Conservation (phyloP, 129 eudicot genomes). For the Lactuca sativa region DNA sequence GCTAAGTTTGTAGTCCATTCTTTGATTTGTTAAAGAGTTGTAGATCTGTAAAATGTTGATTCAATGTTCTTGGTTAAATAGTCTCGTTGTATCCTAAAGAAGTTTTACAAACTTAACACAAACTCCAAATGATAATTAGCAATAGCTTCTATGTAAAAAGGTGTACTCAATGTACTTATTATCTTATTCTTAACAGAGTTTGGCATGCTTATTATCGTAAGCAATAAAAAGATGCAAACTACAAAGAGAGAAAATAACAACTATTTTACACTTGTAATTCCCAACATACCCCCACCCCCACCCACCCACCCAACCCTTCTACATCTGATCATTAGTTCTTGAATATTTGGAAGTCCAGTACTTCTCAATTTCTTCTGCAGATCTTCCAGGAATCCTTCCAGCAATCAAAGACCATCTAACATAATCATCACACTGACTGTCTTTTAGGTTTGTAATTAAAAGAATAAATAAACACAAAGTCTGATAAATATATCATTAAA, state of each 20-base stretch:
- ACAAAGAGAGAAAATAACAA: background rate
- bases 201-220: background rate
- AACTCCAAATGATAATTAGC: background rate
- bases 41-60: no score
- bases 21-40: no score
- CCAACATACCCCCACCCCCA: background rate
- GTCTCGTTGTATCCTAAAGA: no score
- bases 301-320: background rate
- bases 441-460: background rate
- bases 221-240: background rate
- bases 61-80: no score
- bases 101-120: no score
- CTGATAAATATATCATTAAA: no score
- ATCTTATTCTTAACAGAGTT: background rate
- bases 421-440: background rate
- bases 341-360: constrained; percentile 34
- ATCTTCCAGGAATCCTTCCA: constrained; percentile 49
- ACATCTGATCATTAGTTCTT: background rate
- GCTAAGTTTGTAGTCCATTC: no score
- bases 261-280: background rate
- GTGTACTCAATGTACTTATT: background rate
- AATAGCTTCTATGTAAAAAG: background rate
- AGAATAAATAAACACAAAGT: no score
- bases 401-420: constrained; percentile 42
- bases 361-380: constrained; percentile 39